phyloP scores from a whole-genome alignment of 805 yeast species.

The Candida taoyuanica region DNA sequence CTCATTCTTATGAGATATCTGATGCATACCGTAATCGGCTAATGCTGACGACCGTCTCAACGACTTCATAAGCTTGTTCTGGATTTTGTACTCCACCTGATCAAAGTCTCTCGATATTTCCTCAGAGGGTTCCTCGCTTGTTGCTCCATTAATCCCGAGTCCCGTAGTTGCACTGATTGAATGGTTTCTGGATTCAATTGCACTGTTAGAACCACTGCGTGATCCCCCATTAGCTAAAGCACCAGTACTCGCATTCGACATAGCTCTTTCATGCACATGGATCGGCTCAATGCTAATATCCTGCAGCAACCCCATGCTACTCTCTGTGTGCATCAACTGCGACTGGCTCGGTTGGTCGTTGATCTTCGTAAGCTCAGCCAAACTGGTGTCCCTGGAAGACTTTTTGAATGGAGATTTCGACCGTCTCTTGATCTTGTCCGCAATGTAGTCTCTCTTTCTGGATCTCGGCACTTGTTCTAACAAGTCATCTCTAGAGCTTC shows the following conservation, averaged over 20 bases:
- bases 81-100: conserved; percentile 6
- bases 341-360: conserved; percentile 1
- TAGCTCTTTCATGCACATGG: conserved; percentile 6
- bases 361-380: conserved; percentile 4
- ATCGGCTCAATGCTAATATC: conserved; percentile 25
- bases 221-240: conserved; percentile 1
- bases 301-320: conserved; percentile 4
- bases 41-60: conserved; percentile 8
- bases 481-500: conserved; percentile 17
- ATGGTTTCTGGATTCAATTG: not conserved
- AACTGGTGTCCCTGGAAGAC: not conserved
- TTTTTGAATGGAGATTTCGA: conserved; percentile 26
- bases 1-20: conserved; percentile 14
- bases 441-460: conserved; percentile 17
- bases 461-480: conserved; percentile 9
- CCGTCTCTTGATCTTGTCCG: conserved; percentile 16
- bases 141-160: not conserved
- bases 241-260: conserved; percentile 7
- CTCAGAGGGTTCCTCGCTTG: not conserved
- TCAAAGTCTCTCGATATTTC: conserved; percentile 6
- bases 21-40: conserved; percentile 21
- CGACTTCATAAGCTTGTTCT: conserved; percentile 12
- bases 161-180: not conserved
- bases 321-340: not conserved
- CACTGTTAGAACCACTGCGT: conserved; percentile 1